Base-by-base conservation (phyloP, 345 rosid species). In the Populus deltoides region DNA sequence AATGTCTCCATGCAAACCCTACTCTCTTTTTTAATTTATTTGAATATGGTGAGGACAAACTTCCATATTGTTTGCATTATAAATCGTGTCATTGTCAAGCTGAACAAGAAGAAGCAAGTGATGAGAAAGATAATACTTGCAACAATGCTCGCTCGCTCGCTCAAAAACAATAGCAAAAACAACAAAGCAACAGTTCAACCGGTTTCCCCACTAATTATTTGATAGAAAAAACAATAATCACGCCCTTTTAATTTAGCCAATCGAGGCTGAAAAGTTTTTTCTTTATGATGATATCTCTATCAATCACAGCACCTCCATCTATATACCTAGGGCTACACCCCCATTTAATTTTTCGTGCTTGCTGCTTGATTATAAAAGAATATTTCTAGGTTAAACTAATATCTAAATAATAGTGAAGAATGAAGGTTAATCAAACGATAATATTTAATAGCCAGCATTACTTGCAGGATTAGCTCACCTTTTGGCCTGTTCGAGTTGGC, bases 61-160 rank as follows among this genome's bases (percentile, higher is more conserved):
- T 49, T 71, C 29, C 66, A 63, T 33, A 33, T 76, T 74, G 83
- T 74, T 76, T 73, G 72, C 71, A 70, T 81, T 6, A 65, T 76
- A 80, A 76, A 80, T 41, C 73, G 77, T 53, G 76, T 83, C 83
- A 1, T 78, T 79, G 75, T 79, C 80, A 69, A 25, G 55, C 65
- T 29, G 65, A 77, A 43, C 43, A 36, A 68, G 69, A 36, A 68
- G 69, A 77, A 33, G 25, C 18, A 70, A 80, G 74, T 63, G 79
- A 81, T 12, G 77, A 83, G 74, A 77, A 51, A 38, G 13, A 36
- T 59, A 59, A 70, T 29, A 59, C 74, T 70, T 31, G 2, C 69
- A 77, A 59, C 75, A 59, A 49, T 73, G 59, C 20, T n/a, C n/a
- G 27, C 27, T 27, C 27, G 27, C 27, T 13, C 75, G 38, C 74